phyloP scores from a whole-genome alignment of 176 grass and related monocot species.

The Oropetium thomaeum region DNA sequence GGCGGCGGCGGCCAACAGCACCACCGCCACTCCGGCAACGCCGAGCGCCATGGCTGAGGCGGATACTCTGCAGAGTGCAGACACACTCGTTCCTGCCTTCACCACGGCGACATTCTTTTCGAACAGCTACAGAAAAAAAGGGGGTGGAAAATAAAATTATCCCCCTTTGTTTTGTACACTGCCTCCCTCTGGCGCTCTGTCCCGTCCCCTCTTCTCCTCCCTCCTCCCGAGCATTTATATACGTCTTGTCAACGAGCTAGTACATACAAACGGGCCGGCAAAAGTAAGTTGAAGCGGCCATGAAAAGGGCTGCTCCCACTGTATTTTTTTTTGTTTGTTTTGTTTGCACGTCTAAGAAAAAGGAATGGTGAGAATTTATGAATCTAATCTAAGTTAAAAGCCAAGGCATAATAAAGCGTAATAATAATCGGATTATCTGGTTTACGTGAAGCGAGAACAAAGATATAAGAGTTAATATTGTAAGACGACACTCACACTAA shows the following conservation, averaged over 20 bases:
- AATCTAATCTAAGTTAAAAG: too few species aligned
- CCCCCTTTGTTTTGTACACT: constrained; percentile 10
- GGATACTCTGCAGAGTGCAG: background rate
- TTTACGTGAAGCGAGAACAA: too few species aligned
- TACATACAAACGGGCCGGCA: background rate
- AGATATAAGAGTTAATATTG: too few species aligned
- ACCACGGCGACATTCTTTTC: constrained; percentile 6
- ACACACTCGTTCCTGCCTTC: constrained; percentile 6
- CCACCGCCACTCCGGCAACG: background rate
- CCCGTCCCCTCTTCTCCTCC: background rate
- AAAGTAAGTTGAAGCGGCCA: too few species aligned
- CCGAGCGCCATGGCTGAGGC: constrained; percentile 26
- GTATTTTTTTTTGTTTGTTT: too few species aligned
- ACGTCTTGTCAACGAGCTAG: background rate
- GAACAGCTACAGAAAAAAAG: background rate
- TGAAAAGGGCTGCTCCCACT: too few species aligned
- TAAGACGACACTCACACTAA: too few species aligned
- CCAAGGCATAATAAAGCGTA: too few species aligned
- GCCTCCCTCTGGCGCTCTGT: background rate
- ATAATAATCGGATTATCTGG: too few species aligned
- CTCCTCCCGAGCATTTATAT: background rate
- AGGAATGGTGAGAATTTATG: too few species aligned
- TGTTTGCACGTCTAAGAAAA: too few species aligned
- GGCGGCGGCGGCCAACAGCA: constrained; percentile 7
- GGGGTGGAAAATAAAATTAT: background rate